Conservation (phyloP, 257 asterid species). For the Solanum megistacrolobum region DNA sequence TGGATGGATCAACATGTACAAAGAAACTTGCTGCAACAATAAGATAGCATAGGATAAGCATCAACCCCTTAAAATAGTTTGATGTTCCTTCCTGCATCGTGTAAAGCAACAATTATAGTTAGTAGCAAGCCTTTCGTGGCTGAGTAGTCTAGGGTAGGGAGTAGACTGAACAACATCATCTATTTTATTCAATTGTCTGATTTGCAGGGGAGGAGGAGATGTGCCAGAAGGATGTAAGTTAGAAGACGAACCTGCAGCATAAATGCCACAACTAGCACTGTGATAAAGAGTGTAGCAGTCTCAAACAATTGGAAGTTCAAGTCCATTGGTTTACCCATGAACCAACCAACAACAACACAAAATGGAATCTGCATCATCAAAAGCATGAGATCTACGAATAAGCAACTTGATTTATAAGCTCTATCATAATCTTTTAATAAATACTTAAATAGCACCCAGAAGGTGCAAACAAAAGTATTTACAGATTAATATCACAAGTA, state of each 20-base stretch:
- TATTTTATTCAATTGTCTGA: not conserved
- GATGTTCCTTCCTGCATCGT: conserved; percentile 46
- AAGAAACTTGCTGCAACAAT: conserved; percentile 52
- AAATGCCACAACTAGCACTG: conserved; percentile 92
- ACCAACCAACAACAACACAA: conserved; percentile 96
- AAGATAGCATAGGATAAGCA: conserved; percentile 53
- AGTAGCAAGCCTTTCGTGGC: not conserved
- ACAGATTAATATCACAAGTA: not conserved
- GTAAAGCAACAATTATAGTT: not conserved
- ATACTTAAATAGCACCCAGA: not conserved
- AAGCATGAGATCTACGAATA: not conserved
- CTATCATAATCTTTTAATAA: not conserved
- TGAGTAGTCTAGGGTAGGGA: not conserved
- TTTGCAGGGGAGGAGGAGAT: not conserved
- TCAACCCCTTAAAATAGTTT: conserved; percentile 45
- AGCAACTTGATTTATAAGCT: not conserved
- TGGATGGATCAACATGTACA: conserved; percentile 35
- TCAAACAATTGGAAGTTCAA: conserved; percentile 95
- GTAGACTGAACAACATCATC: not conserved
- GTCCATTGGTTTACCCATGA: conserved; percentile 92
- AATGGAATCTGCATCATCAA: conserved; percentile 78
- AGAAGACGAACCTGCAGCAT: conserved; percentile 78
- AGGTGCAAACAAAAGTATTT: not conserved
- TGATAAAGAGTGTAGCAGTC: conserved; percentile 92
- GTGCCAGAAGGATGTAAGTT: not conserved